A percentile compares a stretch with the other conserved stretches of the same genome.
These are phyloP conservation scores for Colletotrichum paranaense DNA, from an alignment of 2,329 filamentous ascomycete genomes.

Conservation along the genomic window DNA sequence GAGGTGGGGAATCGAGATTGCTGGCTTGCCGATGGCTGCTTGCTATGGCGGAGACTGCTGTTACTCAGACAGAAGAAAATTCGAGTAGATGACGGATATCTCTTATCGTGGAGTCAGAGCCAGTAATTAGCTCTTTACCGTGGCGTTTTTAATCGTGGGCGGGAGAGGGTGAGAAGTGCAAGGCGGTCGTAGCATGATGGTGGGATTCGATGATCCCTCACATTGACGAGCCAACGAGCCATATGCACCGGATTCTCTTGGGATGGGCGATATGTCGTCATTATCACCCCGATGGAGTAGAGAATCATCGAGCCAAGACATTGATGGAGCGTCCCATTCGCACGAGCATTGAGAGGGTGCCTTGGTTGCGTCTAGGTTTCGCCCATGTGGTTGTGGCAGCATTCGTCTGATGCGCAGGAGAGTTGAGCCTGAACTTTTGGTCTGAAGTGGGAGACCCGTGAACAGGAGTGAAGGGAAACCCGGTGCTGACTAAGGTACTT, in stretches of 20 bases:
- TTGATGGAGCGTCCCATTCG: neutral
- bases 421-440: neutral
- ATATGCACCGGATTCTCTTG: neutral
- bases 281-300: slow-evolving; percentile 7
- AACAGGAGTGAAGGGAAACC: neutral
- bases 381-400: neutral
- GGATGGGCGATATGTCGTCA: slow-evolving; percentile 3
- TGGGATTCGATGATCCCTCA: neutral
- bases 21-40: neutral
- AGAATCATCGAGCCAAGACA: slow-evolving; percentile 7
- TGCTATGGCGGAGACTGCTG: neutral
- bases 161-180: too few relatives aligned
- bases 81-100: neutral
- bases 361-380: neutral
- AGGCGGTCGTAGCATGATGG: neutral
- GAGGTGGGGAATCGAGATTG: neutral
- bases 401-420: neutral
- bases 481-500: neutral
- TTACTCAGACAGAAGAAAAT: neutral
- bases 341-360: neutral
- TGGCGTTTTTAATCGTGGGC: neutral
- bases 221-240: neutral
- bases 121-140: neutral
- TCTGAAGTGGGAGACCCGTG: too few relatives aligned
- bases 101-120: neutral